These are phyloP conservation scores for Sutorius australiensis DNA, from an alignment of 768 basidiomycete genomes.

Conservation along the genomic window DNA sequence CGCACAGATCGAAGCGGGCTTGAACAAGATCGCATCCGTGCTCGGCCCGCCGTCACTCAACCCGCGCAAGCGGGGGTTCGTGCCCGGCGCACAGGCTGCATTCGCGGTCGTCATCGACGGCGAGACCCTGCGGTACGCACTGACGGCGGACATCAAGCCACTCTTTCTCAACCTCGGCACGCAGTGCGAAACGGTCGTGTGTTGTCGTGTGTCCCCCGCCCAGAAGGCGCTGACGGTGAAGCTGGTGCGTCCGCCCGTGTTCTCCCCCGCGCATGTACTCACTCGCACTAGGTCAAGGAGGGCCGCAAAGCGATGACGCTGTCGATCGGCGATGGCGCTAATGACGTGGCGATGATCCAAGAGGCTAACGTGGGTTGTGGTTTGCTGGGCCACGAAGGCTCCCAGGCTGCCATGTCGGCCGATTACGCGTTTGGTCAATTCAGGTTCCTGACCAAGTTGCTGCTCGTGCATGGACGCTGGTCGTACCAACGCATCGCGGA, in stretches of 20 bases:
- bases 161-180: conserved; percentile 90
- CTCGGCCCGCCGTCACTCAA: conserved; percentile 71
- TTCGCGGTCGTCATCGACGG: conserved; percentile 98
- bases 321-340: conserved; percentile 95
- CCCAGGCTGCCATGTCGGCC: conserved; percentile 98
- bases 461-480: conserved; percentile 95
- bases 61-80: conserved; percentile 60
- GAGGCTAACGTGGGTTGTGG: conserved; percentile 98
- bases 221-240: conserved; percentile 98
- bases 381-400: conserved; percentile 89
- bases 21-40: conserved; percentile 91
- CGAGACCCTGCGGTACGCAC: conserved; percentile 81
- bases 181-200: conserved; percentile 97
- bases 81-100: conserved; percentile 59
- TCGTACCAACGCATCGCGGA: conserved; percentile 94
- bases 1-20: conserved; percentile 82
- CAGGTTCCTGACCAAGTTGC: conserved; percentile 83
- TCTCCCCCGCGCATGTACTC: neutral
- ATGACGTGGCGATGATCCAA: conserved; percentile 99
- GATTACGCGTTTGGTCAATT: conserved; percentile 99
- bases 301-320: conserved; percentile 94
- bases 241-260: conserved; percentile 53
- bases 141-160: conserved; percentile 71
- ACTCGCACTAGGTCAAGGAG: conserved; percentile 73
- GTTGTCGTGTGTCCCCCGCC: conserved; percentile 95